Conservation (phyloP, 2,329 filamentous ascomycete genomes). For the Albophoma yamanashiensis region DNA sequence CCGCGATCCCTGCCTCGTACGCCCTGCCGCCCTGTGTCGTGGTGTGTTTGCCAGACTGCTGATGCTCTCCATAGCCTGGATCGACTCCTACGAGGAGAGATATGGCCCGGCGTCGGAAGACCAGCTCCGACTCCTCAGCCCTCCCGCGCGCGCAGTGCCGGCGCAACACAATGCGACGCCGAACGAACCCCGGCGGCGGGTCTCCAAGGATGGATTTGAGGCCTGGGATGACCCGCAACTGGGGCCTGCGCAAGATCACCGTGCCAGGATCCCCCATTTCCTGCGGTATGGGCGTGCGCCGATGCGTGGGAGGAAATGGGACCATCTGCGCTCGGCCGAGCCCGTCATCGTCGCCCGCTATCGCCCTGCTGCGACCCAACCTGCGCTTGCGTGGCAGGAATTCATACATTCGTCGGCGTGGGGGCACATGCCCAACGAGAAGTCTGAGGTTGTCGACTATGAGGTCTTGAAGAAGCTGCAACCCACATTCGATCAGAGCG, state of each 20-base stretch:
- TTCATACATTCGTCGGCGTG: constrained; percentile 44
- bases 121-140: constrained; percentile 26
- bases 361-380: constrained; percentile 26
- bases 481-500: constrained; percentile 32
- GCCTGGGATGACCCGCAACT: constrained; percentile 27
- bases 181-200: constrained; percentile 25
- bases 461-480: constrained; percentile 34
- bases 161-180: constrained; percentile 32
- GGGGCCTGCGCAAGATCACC: constrained; percentile 21
- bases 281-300: constrained; percentile 36
- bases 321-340: constrained; percentile 47
- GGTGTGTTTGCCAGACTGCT: constrained; percentile 5
- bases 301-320: constrained; percentile 42
- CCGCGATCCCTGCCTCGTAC: constrained; percentile 20
- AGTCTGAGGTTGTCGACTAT: constrained; percentile 35
- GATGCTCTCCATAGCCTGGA: constrained; percentile 31
- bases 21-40: constrained; percentile 1
- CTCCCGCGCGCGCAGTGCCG: constrained; percentile 25
- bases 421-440: constrained; percentile 34
- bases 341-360: constrained; percentile 47
- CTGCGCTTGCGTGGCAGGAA: constrained; percentile 37
- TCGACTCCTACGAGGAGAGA: constrained; percentile 34
- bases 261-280: constrained; percentile 31
- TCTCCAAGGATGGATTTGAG: constrained; percentile 38
- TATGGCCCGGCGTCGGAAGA: constrained; percentile 26